Conservation (phyloP, 225 moss, liverwort and hornwort species). For the Polytrichum formosum region DNA sequence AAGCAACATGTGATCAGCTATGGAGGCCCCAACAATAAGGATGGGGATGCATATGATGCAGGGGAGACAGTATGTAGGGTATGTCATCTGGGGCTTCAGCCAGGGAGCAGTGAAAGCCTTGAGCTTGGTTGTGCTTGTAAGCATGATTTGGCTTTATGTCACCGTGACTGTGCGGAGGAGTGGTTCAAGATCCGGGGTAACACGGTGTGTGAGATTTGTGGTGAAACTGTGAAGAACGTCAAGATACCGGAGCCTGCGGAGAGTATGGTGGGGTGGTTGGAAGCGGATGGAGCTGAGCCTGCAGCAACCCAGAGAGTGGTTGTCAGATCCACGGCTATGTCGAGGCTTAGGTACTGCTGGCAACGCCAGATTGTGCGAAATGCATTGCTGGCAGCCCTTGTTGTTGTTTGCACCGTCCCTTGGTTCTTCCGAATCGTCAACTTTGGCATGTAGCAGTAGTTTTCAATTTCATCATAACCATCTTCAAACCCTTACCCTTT, state of each 20-base stretch:
- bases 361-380: constrained; percentile 43
- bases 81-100: constrained; percentile 39
- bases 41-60: constrained; percentile 37
- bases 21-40: constrained; percentile 10
- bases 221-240: constrained; percentile 52
- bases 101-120: constrained; percentile 45
- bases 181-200: constrained; percentile 66
- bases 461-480: neutral
- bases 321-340: constrained; percentile 23
- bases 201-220: constrained; percentile 64
- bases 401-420: constrained; percentile 54
- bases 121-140: constrained; percentile 65
- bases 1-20: constrained; percentile 30
- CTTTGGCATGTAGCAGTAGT: constrained; percentile 23
- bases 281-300: constrained; percentile 16
- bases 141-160: constrained; percentile 48
- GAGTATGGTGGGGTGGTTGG: constrained; percentile 16
- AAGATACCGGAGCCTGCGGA: constrained; percentile 18
- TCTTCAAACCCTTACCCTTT: neutral
- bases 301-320: constrained; percentile 10
- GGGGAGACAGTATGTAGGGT: constrained; percentile 53
- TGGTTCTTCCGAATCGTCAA: constrained; percentile 59
- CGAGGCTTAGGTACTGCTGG: constrained; percentile 57
- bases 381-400: constrained; percentile 34
- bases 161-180: constrained; percentile 59